Base-by-base conservation (phyloP, 495 filamentous ascomycete species). In the Penicillium desertorum region DNA sequence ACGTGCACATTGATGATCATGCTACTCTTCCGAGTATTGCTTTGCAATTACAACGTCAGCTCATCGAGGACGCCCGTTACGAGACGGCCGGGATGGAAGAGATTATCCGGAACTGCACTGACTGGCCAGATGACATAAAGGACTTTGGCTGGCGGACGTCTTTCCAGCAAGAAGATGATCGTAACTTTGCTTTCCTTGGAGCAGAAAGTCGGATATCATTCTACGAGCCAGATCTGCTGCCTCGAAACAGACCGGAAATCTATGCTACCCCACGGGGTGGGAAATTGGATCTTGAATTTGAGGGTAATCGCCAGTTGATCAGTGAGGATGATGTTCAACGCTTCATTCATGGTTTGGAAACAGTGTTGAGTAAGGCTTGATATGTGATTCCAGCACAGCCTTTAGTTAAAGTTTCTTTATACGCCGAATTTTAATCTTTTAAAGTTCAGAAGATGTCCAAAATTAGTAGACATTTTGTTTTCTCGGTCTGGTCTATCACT, bases 401-500 rank as follows among this genome's bases (percentile, higher is more conserved):
- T 34, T 34, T 14, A 14, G 1, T 16, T n/a, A n/a, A n/a, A n/a
- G 4, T 34, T 14, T 34, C 4, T 12, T 34, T 11, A 14, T 14
- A 29, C 2, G 2, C 32, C 32, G 5, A 34, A 14, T 34, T 34
- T 34, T 12, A 14, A 34, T 34, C 10, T 34, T 34, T 2, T 32
- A 7, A 34, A 12, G 1, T 34, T 34, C 10, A 34, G 11, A 34
- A 11, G 11, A 34, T 34, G 25, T 12, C 30, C 8, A 2, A 12
- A n/a, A n/a, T n/a, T n/a, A n/a, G 22, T 22, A 22, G 2, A 22
- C 22, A 3, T 22, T 34, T 14, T 4, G 1, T 1, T 34, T 14
- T 34, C 11, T 5, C 5, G 12, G 12, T 34, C 27, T 1, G 7
- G 7, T 29, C 27, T 29, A 29, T 2, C 86, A 88, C 58, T 89